phyloP scores from a whole-genome alignment of 192 early-diverging fungal genomes.

The Diversispora epigaea region DNA sequence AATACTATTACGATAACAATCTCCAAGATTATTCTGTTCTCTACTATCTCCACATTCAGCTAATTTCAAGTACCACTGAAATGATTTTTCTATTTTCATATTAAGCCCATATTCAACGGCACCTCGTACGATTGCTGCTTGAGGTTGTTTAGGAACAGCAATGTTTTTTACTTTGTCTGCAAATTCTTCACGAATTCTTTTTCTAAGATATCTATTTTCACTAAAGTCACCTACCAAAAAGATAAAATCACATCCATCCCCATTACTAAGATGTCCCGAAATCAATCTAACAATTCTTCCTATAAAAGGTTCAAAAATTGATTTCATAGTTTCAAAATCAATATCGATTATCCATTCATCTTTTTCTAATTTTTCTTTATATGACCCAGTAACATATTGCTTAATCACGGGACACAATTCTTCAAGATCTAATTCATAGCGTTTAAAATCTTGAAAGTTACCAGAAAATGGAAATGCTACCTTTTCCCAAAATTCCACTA shows the following conservation, averaged over 20 bases:
- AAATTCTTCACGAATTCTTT: constrained; percentile 41
- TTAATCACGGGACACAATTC: background rate
- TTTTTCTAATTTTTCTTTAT: constrained; percentile 39
- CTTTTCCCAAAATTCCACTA: background rate
- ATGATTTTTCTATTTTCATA: too few relatives aligned
- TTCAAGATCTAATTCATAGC: background rate
- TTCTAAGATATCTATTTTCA: constrained; percentile 36
- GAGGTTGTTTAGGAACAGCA: constrained; percentile 32
- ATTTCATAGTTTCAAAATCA: constrained; percentile 41
- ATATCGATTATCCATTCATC: constrained; percentile 45
- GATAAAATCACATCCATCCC: constrained; percentile 30
- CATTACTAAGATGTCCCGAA: constrained; percentile 37
- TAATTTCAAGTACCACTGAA: too few relatives aligned
- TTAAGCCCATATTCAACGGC: too few relatives aligned
- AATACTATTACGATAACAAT: too few relatives aligned
- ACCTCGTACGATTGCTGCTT: constrained; percentile 21
- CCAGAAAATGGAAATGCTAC: background rate
- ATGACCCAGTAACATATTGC: background rate
- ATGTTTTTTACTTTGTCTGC: constrained; percentile 31
- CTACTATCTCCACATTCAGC: too few relatives aligned
- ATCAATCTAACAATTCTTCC: constrained; percentile 38
- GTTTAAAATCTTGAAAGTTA: too few relatives aligned
- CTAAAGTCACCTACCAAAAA: constrained; percentile 46
- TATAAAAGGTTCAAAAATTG: constrained; percentile 39
- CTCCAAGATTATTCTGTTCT: too few relatives aligned